Evolutionary conservation across 1,284 basidiomycete genomes (phyloP).

Genomic region (Cryptococcus floricola): DNA sequence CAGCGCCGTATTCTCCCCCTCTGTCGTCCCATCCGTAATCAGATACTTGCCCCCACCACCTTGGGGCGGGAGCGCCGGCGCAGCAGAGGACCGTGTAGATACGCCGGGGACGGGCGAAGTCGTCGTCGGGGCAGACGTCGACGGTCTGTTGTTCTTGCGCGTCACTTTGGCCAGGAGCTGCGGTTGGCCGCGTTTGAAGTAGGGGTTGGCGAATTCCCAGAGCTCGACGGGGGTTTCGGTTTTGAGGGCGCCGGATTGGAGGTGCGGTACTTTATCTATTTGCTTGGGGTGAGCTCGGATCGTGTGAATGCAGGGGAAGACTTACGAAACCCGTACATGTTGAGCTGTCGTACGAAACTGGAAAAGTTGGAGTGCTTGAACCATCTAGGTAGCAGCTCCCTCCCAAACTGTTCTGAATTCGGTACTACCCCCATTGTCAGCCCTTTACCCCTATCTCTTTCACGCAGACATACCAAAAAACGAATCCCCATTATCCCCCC

Average conservation of each 20-base stretch:
- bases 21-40: conserved; percentile 43
- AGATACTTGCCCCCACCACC: conserved; percentile 21
- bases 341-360: conserved; percentile 91
- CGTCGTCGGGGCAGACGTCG: conserved; percentile 13
- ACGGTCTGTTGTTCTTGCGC: conserved; percentile 59
- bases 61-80: conserved; percentile 17
- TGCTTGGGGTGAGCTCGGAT: neutral
- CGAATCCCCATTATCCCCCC: conserved; percentile 83
- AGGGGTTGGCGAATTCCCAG: conserved; percentile 89
- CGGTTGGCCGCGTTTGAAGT: conserved; percentile 84
- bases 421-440: conserved; percentile 59
- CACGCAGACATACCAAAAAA: conserved; percentile 67
- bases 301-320: neutral
- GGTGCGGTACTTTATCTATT: conserved; percentile 79
- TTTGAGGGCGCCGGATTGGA: conserved; percentile 87
- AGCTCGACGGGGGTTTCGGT: conserved; percentile 78
- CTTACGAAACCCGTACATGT: conserved; percentile 59
- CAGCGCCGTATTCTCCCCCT: conserved; percentile 29
- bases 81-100: conserved; percentile 23
- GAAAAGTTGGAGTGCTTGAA: conserved; percentile 96
- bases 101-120: conserved; percentile 2
- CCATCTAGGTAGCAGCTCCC: conserved; percentile 84
- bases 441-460: neutral
- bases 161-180: conserved; percentile 87
- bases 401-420: conserved; percentile 87